Conservation (phyloP, 371 early-diverging fungal species). For the Mortierella polycephala region DNA sequence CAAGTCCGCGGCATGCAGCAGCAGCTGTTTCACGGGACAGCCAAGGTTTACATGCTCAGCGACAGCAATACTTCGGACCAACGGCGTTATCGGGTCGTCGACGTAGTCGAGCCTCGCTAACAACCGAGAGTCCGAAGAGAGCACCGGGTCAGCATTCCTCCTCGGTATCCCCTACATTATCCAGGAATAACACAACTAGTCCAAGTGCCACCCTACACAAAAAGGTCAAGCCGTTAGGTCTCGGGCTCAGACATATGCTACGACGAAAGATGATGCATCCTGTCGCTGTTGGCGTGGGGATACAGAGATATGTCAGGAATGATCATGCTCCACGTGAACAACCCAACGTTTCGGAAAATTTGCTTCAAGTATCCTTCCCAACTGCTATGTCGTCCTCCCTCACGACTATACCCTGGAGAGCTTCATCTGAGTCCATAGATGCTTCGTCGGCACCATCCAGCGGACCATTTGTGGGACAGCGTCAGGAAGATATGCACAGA, state of each 20-base stretch:
- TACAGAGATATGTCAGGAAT: slow-evolving; percentile 1
- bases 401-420: too few relatives aligned
- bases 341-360: too few relatives aligned
- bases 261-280: slow-evolving; percentile 39
- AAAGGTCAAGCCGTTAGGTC: slow-evolving; percentile 36
- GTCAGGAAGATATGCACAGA: slow-evolving; percentile 7
- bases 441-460: not conserved
- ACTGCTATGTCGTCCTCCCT: too few relatives aligned
- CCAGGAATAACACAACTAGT: not conserved
- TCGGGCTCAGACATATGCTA: slow-evolving; percentile 49
- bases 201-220: slow-evolving; percentile 26
- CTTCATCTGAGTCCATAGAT: too few relatives aligned
- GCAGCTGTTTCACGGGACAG: not conserved
- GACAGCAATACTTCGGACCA: slow-evolving; percentile 10
- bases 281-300: not conserved
- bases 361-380: too few relatives aligned
- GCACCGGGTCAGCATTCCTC: not conserved
- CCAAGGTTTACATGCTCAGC: not conserved
- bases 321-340: not conserved
- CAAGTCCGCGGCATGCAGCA: too few relatives aligned
- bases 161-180: not conserved
- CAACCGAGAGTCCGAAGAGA: slow-evolving; percentile 1
- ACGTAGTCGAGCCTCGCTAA: slow-evolving; percentile 12
- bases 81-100: slow-evolving; percentile 9
- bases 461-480: not conserved